Percentiles rank a stretch among this genome's conserved stretches.
These are phyloP conservation scores for Meripilus lineatus DNA, from an alignment of 1,284 basidiomycete species.

Conservation along the genomic window DNA sequence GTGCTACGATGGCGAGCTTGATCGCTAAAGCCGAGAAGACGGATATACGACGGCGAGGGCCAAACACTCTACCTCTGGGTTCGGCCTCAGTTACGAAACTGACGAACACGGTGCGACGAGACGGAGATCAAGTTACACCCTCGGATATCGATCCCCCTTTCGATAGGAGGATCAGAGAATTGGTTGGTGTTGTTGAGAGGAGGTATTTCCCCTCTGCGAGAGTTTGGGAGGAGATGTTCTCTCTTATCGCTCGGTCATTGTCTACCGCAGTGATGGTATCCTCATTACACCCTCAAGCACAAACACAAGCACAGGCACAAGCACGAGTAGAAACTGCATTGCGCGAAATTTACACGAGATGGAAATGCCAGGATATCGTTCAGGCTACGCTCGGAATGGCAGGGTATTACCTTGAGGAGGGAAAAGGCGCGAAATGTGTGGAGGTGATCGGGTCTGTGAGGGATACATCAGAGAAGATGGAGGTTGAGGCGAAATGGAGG, in stretches of 20 bases:
- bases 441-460: slow-evolving; percentile 21
- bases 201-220: slow-evolving; percentile 5
- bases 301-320: too few relatives aligned
- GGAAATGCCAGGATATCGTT: background rate
- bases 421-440: slow-evolving; percentile 7
- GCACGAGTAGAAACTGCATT: background rate
- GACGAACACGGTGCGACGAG: too few relatives aligned
- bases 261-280: background rate
- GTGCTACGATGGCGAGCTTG: too few relatives aligned
- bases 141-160: too few relatives aligned
- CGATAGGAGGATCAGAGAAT: too few relatives aligned
- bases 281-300: too few relatives aligned
- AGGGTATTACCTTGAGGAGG: background rate
- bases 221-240: slow-evolving; percentile 2
- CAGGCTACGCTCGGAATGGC: background rate
- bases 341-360: background rate
- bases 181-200: too few relatives aligned
- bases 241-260: background rate
- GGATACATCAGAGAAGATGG: slow-evolving; percentile 18
- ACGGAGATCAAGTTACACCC: too few relatives aligned
- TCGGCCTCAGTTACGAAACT: too few relatives aligned
- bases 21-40: too few relatives aligned
- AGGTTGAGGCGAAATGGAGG: slow-evolving; percentile 24
- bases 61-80: too few relatives aligned
- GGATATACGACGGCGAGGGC: too few relatives aligned